phyloP scores from a whole-genome alignment of 805 yeast species.

The Kazachstania psychrophila region DNA sequence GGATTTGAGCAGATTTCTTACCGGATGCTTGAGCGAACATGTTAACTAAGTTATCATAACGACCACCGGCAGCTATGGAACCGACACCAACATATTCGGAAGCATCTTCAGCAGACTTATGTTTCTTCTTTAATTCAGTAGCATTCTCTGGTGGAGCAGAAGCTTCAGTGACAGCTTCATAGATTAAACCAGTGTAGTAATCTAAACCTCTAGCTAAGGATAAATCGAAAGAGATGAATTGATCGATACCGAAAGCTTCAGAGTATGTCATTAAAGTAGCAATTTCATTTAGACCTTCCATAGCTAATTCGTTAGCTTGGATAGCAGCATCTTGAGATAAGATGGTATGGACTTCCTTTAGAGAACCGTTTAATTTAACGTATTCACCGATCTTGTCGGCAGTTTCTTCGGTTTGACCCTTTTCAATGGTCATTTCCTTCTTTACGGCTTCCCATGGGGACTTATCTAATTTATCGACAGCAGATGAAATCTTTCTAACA shows the following conservation, averaged over 20 bases:
- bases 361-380: conserved; percentile 76
- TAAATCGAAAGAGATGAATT: conserved; percentile 73
- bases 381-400: conserved; percentile 90
- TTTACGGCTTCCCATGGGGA: conserved; percentile 91
- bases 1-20: conserved; percentile 70
- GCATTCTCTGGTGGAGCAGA: conserved; percentile 93
- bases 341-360: conserved; percentile 48
- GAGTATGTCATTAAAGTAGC: conserved; percentile 61
- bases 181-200: conserved; percentile 93
- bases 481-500: conserved; percentile 85
- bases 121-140: conserved; percentile 48
- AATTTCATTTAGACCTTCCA: conserved; percentile 76
- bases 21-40: conserved; percentile 85
- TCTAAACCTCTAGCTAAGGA: conserved; percentile 96
- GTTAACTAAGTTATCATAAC: conserved; percentile 93
- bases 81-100: conserved; percentile 97
- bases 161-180: conserved; percentile 90
- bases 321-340: conserved; percentile 53
- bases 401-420: conserved; percentile 80
- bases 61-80: conserved; percentile 97
- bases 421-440: conserved; percentile 85
- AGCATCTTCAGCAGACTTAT: conserved; percentile 62
- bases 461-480: conserved; percentile 95
- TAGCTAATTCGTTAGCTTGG: conserved; percentile 59
- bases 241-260: conserved; percentile 69